A percentile compares a stretch with the other conserved stretches of the same genome.
phyloP scores from a whole-genome alignment of 225 moss, liverwort and hornwort genomes.

The Physcomitrellopsis africana region DNA sequence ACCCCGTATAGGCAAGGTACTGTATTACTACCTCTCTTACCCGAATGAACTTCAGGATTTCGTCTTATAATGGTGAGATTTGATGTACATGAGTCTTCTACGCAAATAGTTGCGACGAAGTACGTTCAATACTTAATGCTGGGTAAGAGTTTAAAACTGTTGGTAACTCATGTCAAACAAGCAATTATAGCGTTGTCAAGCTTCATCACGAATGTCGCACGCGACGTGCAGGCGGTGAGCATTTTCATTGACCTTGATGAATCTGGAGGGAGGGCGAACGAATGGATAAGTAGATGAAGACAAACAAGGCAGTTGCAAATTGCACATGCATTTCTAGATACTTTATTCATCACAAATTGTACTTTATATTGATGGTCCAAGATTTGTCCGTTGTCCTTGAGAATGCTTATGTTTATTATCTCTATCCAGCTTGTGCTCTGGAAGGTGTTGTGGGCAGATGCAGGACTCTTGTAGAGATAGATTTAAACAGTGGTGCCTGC shows the following conservation, averaged over 20 bases:
- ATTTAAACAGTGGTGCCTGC: constrained; percentile 22
- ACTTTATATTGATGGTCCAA: constrained; percentile 7
- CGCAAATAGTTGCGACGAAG: not conserved
- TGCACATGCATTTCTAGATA: constrained; percentile 2
- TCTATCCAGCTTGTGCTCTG: constrained; percentile 6
- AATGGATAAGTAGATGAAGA: constrained; percentile 90
- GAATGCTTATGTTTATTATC: constrained; percentile 23
- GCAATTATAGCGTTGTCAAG: constrained; percentile 17
- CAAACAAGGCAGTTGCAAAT: constrained; percentile 17
- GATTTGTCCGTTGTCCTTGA: too few species aligned
- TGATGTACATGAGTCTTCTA: not conserved
- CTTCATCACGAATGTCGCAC: constrained; percentile 18
- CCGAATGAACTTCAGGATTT: too few species aligned
- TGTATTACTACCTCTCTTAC: not conserved
- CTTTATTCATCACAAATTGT: constrained; percentile 22
- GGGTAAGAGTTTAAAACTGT: not conserved
- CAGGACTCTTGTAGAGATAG: constrained; percentile 25
- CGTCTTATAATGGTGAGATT: not conserved
- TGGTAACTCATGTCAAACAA: constrained; percentile 10
- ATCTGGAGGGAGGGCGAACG: constrained; percentile 81
- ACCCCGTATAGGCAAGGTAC: constrained; percentile 96
- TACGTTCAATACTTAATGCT: not conserved
- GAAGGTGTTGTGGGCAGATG: constrained; percentile 20
- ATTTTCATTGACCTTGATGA: constrained; percentile 93
- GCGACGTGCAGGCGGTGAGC: constrained; percentile 80